Evolutionary conservation across 371 early-diverging fungal genomes (phyloP), one percentile per base, ranked within the genome.

Genomic region (Apophysomyces trapeziformis): DNA sequence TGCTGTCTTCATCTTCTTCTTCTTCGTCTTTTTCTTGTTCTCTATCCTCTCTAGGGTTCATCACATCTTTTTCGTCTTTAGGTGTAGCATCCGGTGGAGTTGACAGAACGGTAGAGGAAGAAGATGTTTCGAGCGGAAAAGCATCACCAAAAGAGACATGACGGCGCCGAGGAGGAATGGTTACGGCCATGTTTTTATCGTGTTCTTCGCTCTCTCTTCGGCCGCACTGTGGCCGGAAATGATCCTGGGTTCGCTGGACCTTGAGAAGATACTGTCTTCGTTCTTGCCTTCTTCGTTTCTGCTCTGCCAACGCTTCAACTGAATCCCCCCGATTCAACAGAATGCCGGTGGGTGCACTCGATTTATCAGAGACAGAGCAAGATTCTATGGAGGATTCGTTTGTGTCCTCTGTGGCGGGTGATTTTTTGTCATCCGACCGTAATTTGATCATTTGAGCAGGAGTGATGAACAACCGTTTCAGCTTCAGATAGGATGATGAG

Each of bases 281-380:
- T 54, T 71, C 50, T 37, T 50, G 54, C 38, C 74, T 67, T 6
- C 68, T 50, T 63, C 64, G 65, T 60, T 65, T 65, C 11, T 66
- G 70, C 54, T 77, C 77, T 13, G 58, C 68, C 8, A 71, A 65
- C 1, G 70, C 71, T 58, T 77, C 67, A 5, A 59, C 72, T 36
- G 74, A 66, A 16, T 70, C 74, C n/a, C 70, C 68, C 39, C 68
- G 14, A 36, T 74, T 67, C 14, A 64, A 45, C n/a, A 77, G 35
- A 46, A 77, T 77, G 21, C 77, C 74, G 7, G 56, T 46, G 1
- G 65, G 67, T 1, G 47, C 65, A 26, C 56, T 44, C 35, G 50
- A 16, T 26, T 18, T 38, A 16, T 35, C 59, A 35, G 61, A 44
- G 13, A 39, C 43, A 32, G 39, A 36, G 41, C 21, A 44, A 16